These are phyloP conservation scores for Ramichloridium luteum DNA, from an alignment of 2,329 filamentous ascomycete species.

Conservation along the genomic window DNA sequence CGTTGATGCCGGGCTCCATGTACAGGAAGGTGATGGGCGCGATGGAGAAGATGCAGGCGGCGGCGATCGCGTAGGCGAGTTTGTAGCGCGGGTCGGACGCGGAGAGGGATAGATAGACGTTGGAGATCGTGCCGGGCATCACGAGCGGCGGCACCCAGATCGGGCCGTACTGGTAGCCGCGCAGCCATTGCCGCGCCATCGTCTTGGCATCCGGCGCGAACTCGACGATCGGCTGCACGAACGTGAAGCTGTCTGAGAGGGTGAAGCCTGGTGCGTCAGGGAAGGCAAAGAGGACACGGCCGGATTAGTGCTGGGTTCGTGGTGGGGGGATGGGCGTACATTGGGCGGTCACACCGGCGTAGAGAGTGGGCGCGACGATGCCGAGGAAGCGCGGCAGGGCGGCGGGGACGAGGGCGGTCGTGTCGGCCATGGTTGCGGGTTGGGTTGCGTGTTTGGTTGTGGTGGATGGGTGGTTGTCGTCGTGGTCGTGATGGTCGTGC, in stretches of 20 bases:
- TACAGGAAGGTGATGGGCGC: conserved; percentile 27
- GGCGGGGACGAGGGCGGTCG: too few species aligned
- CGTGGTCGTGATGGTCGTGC: too few species aligned
- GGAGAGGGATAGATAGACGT: conserved; percentile 18
- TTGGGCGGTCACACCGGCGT: conserved; percentile 15
- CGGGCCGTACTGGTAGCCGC: conserved; percentile 28
- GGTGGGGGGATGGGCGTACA: conserved; percentile 7
- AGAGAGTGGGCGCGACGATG: conserved; percentile 16
- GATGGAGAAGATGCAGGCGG: conserved; percentile 22
- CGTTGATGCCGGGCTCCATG: conserved; percentile 30
- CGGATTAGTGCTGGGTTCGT: too few species aligned
- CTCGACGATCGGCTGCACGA: conserved; percentile 24
- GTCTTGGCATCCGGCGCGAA: conserved; percentile 23
- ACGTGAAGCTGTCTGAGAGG: conserved; percentile 23
- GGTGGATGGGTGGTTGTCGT: too few species aligned
- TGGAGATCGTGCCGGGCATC: conserved; percentile 23
- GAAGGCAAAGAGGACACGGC: too few species aligned
- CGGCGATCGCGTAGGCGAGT: conserved; percentile 17
- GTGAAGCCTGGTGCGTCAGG: conserved; percentile 12
- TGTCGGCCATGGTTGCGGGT: too few species aligned
- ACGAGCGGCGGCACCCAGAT: conserved; percentile 28
- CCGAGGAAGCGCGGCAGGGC: conserved; percentile 12
- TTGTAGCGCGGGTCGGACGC: conserved; percentile 1
- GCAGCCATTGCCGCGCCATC: conserved; percentile 29
- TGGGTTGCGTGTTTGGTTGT: too few species aligned